phyloP scores from a whole-genome alignment of 345 rosid genomes.

The Euphorbia lathyris region DNA sequence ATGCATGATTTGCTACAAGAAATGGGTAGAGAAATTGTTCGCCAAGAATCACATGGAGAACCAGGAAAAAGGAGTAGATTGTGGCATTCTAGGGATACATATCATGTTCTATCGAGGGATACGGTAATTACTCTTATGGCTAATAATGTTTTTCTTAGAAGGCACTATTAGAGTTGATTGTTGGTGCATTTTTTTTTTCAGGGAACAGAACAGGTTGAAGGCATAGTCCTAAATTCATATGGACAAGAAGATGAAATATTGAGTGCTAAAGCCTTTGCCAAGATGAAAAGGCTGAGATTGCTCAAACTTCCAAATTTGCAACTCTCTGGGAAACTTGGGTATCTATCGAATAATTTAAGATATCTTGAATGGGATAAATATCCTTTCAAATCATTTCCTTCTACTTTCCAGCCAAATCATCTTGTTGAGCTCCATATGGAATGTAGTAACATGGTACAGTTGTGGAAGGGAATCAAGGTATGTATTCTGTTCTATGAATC shows the following conservation, averaged over 20 bases:
- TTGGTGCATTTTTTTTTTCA: background rate
- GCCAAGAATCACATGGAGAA: background rate
- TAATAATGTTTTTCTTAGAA: too few relatives aligned
- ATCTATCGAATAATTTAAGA: background rate
- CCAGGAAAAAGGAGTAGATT: constrained; percentile 22
- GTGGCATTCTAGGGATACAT: constrained; percentile 7
- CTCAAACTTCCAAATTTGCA: background rate
- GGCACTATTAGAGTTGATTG: background rate
- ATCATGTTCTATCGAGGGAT: background rate
- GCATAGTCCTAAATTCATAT: background rate
- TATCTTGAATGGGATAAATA: background rate
- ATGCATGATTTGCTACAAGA: constrained; percentile 23
- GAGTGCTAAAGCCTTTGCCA: background rate
- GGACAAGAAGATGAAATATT: background rate
- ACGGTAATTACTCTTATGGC: background rate
- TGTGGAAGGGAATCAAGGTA: constrained; percentile 11
- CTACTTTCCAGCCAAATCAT: background rate
- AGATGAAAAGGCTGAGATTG: constrained; percentile 5
- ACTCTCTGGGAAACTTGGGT: background rate
- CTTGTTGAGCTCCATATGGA: background rate
- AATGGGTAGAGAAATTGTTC: constrained; percentile 16
- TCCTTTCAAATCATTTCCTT: background rate
- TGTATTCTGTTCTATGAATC: background rate
- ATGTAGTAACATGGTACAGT: background rate
- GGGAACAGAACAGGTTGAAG: constrained; percentile 13